Percentiles rank a stretch among this genome's conserved stretches.
Evolutionary conservation across 441 rosid species (phyloP).

Genomic region (Syzygium malaccense): DNA sequence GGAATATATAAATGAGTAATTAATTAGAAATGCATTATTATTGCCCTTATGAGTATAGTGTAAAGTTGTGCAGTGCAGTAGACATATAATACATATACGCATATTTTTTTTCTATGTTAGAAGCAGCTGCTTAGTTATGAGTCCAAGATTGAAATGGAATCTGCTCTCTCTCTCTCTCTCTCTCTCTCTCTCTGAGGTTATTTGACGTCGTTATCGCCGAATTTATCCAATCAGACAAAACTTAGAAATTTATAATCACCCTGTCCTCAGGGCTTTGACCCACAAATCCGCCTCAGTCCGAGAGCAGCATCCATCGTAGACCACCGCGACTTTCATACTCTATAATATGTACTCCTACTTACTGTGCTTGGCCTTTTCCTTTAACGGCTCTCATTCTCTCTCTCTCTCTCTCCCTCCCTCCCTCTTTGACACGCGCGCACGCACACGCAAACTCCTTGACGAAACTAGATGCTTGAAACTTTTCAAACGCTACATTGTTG

Average conservation of each 20-base stretch:
- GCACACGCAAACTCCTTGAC: background rate
- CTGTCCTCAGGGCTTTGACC: constrained; percentile 32
- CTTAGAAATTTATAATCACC: constrained; percentile 12
- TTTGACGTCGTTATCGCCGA: constrained; percentile 30
- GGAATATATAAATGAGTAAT: background rate
- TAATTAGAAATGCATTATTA: background rate
- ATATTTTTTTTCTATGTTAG: background rate
- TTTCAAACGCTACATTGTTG: background rate
- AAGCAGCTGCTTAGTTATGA: background rate
- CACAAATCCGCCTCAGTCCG: constrained; percentile 21
- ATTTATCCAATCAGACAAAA: constrained; percentile 37
- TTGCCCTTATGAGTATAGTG: background rate
- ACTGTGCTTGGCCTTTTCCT: background rate
- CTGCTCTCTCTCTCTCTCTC: constrained; percentile 9
- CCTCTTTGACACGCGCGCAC: too few species aligned
- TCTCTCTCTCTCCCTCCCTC: background rate
- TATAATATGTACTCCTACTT: background rate
- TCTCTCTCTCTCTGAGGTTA: constrained; percentile 13
- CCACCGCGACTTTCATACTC: background rate
- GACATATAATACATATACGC: background rate
- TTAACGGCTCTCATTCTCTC: background rate
- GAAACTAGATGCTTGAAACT: background rate
- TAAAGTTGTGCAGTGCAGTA: background rate
- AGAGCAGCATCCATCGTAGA: constrained; percentile 6
- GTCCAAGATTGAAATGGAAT: constrained; percentile 22